These are phyloP conservation scores for Miamiensis avidus DNA, from an alignment of 169 alveolate species.

Conservation along the genomic window DNA sequence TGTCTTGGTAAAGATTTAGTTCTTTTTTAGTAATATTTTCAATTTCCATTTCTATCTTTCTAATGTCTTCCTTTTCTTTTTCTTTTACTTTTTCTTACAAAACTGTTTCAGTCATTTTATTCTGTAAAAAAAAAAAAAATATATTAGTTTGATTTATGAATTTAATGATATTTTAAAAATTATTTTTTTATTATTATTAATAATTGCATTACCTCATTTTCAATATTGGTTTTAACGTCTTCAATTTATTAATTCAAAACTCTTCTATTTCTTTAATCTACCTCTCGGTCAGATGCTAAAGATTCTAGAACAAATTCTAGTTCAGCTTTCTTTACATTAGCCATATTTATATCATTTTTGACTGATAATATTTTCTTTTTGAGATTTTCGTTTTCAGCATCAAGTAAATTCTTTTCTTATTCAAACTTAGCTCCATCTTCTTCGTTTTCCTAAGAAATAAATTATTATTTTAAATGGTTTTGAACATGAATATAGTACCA, in stretches of 20 bases:
- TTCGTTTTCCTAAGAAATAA: slow-evolving; percentile 14
- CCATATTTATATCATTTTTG: slow-evolving; percentile 3
- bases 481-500: background rate
- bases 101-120: background rate
- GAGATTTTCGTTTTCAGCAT: slow-evolving; percentile 9
- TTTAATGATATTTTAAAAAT: no score
- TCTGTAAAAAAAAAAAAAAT: background rate
- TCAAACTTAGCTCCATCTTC: slow-evolving; percentile 1
- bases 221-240: background rate
- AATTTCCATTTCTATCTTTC: background rate
- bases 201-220: background rate
- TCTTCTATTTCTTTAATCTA: background rate
- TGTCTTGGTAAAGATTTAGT: background rate
- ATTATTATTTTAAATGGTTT: background rate
- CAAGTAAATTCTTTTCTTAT: slow-evolving; percentile 2
- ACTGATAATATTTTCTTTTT: slow-evolving; percentile 11
- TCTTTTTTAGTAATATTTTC: background rate
- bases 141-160: no score
- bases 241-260: background rate
- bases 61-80: background rate
- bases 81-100: background rate
- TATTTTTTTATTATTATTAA: no score
- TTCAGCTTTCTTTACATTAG: slow-evolving; percentile 9
- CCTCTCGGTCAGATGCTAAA: slow-evolving; percentile 11
- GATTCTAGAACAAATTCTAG: slow-evolving; percentile 10